Conservation (phyloP, 2,329 filamentous ascomycete species). For the Zymoseptoria pseudotritici region DNA sequence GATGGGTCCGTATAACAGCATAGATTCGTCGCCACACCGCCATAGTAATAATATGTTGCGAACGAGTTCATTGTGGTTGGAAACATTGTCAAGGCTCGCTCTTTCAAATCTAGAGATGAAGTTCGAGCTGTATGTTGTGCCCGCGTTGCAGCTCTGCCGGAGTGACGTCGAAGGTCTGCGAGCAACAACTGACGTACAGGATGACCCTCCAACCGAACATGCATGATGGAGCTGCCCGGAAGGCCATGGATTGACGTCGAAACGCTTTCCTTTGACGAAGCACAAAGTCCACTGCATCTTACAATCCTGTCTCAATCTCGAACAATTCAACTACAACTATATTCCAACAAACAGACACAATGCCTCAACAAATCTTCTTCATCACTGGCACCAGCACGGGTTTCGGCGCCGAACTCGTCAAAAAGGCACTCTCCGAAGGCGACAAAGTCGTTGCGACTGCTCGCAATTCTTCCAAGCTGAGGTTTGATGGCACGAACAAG, state of each 20-base stretch:
- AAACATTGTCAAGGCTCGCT: not conserved
- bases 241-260: not conserved
- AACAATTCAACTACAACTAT: not conserved
- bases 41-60: not conserved
- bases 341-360: slow-evolving; percentile 13
- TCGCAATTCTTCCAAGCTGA: slow-evolving; percentile 38
- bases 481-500: slow-evolving; percentile 33
- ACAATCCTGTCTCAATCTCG: no score
- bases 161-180: not conserved
- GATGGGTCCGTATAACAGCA: slow-evolving; percentile 27
- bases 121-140: not conserved
- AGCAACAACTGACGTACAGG: not conserved
- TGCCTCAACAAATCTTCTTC: slow-evolving; percentile 40
- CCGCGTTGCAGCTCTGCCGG: not conserved
- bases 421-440: slow-evolving; percentile 36
- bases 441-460: slow-evolving; percentile 42
- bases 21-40: slow-evolving; percentile 16
- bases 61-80: no score
- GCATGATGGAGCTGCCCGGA: not conserved
- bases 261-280: not conserved
- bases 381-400: slow-evolving; percentile 43
- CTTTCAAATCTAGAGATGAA: not conserved
- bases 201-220: not conserved
- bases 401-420: slow-evolving; percentile 39
- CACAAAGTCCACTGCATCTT: no score